Conservation (phyloP, 176 grass and related monocot genomes). For the Chrysopogon serrulatus region DNA sequence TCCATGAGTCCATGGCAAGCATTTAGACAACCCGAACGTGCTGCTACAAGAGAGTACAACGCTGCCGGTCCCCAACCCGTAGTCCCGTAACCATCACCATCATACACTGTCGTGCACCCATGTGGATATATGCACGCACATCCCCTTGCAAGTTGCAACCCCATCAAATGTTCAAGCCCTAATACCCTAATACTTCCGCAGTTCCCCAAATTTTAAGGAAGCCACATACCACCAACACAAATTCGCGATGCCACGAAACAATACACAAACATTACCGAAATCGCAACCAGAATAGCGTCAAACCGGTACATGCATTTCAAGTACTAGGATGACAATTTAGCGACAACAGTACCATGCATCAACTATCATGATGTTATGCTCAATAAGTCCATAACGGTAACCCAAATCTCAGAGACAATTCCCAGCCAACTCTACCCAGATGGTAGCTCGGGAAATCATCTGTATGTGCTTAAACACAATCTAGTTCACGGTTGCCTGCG, state of each 20-base stretch:
- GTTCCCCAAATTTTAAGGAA: neutral
- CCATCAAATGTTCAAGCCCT: neutral
- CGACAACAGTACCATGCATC: neutral
- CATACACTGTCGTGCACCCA: neutral
- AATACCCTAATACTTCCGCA: neutral
- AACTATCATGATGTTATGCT: neutral
- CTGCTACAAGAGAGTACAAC: too few species aligned
- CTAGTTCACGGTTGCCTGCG: neutral
- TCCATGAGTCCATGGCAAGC: neutral
- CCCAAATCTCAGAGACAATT: neutral
- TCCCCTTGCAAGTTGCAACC: too few species aligned
- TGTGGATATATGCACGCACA: too few species aligned
- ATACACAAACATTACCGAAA: accelerated
- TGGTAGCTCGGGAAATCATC: neutral
- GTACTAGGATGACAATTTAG: neutral
- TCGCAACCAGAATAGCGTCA: neutral
- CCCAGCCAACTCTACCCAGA: slow-evolving; percentile 6
- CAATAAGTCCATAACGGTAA: neutral
- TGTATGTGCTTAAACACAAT: neutral
- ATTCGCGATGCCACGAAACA: neutral
- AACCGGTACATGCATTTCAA: neutral
- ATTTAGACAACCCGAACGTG: neutral
- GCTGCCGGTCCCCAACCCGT: neutral
- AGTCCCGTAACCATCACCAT: neutral
- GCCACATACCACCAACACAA: neutral